Evolutionary conservation across 1,284 basidiomycete species (phyloP).

Genomic region (Ustilago cynodontis): DNA sequence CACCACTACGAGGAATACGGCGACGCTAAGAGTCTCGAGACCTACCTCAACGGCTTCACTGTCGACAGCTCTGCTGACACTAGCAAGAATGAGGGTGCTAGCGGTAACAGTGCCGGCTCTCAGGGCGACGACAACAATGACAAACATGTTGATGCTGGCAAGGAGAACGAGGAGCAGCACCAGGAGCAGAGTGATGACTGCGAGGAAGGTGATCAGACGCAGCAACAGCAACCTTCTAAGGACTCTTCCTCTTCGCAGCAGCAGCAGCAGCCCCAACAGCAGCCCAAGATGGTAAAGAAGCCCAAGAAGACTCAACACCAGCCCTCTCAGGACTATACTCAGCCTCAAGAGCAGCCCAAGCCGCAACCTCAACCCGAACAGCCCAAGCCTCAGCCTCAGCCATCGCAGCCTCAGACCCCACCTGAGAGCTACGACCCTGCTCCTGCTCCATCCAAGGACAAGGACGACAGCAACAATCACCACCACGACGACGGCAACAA

Average conservation of each 20-base stretch:
- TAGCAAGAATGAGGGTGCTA: background rate
- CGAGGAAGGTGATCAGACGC: slow-evolving; percentile 7
- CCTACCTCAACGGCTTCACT: slow-evolving; percentile 28
- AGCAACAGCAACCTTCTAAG: slow-evolving; percentile 12
- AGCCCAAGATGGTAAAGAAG: slow-evolving; percentile 16
- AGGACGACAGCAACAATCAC: background rate
- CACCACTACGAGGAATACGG: slow-evolving; percentile 41
- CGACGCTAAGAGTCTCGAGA: slow-evolving; percentile 26
- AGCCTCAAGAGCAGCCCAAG: slow-evolving; percentile 5
- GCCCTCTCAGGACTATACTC: slow-evolving; percentile 13
- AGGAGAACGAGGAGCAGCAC: background rate
- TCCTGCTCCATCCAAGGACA: background rate
- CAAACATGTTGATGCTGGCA: background rate
- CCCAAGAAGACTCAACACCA: slow-evolving; percentile 4
- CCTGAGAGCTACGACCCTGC: slow-evolving; percentile 3
- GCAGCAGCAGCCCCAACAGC: background rate
- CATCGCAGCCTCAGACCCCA: slow-evolving; percentile 4
- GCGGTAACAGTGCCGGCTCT: background rate
- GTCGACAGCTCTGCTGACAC: background rate
- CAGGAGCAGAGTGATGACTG: slow-evolving; percentile 8
- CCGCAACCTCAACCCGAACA: slow-evolving; percentile 6
- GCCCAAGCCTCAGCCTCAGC: slow-evolving; percentile 7
- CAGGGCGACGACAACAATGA: background rate
- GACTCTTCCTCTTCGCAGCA: background rate
- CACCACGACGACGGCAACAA: background rate